phyloP scores from a whole-genome alignment of 2,329 filamentous ascomycete genomes.

The Colletotrichum tanaceti region DNA sequence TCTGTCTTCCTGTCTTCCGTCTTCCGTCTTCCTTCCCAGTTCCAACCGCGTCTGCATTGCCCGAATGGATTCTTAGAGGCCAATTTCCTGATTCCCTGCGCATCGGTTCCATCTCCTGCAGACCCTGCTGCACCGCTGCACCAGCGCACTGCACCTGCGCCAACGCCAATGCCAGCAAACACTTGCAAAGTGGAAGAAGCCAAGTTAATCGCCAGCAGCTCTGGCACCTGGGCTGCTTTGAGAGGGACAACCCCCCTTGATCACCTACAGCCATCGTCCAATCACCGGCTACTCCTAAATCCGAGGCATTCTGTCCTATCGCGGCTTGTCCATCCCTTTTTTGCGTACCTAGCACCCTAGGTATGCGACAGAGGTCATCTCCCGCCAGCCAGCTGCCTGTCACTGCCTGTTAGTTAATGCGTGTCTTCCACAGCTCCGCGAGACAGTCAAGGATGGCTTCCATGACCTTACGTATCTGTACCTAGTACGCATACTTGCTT shows the following conservation, averaged over 20 bases:
- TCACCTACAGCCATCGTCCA: not conserved
- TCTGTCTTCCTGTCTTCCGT: no score
- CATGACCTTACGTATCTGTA: no score
- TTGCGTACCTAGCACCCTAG: no score
- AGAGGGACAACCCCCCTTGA: not conserved
- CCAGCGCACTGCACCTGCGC: no score
- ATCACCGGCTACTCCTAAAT: no score
- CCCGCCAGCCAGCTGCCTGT: not conserved
- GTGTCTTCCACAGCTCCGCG: not conserved
- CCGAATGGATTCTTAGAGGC: not conserved
- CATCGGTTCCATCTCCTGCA: not conserved
- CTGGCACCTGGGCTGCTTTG: no score
- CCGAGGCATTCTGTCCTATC: conserved; percentile 22
- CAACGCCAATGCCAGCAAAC: not conserved
- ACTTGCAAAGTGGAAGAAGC: not conserved
- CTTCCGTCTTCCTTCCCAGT: no score
- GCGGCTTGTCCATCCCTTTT: not conserved
- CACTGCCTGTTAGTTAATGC: no score
- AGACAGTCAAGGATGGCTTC: not conserved
- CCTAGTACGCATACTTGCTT: no score
- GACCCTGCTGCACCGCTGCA: not conserved
- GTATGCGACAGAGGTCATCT: not conserved
- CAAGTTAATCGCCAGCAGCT: not conserved
- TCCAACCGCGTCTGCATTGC: not conserved
- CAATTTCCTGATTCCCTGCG: not conserved